Conservation (phyloP, 1,139 yeast genomes). For the Zygosaccharomyces pseudobailii region DNA sequence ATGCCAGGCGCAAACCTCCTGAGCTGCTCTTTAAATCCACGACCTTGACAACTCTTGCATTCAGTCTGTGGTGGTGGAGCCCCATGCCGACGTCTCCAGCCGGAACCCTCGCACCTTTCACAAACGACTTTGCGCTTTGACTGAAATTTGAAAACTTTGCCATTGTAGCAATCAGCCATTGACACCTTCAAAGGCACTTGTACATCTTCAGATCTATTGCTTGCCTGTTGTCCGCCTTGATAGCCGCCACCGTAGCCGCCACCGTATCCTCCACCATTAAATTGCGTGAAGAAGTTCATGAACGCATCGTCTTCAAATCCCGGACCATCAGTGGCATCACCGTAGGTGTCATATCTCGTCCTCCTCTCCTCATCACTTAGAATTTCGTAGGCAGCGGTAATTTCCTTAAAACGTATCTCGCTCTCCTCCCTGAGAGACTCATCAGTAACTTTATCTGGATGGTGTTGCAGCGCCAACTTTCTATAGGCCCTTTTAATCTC, state of each 20-base stretch:
- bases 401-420: conserved; percentile 68
- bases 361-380: conserved; percentile 60
- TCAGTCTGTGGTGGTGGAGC: conserved; percentile 53
- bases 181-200: conserved; percentile 47
- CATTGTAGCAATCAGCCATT: conserved; percentile 68
- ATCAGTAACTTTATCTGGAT: conserved; percentile 77
- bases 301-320: conserved; percentile 63
- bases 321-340: conserved; percentile 41
- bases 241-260: too few relatives aligned
- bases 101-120: conserved; percentile 65
- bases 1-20: conserved; percentile 73
- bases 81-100: conserved; percentile 37
- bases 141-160: conserved; percentile 72
- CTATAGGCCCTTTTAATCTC: conserved; percentile 78
- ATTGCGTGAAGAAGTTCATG: conserved; percentile 52
- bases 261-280: conserved; percentile 13
- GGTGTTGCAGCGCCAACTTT: conserved; percentile 64
- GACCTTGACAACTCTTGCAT: conserved; percentile 71
- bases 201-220: conserved; percentile 41
- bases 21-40: conserved; percentile 58
- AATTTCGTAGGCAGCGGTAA: conserved; percentile 73
- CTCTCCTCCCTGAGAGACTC: conserved; percentile 57
- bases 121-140: conserved; percentile 73
- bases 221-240: conserved; percentile 9
- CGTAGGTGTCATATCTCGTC: conserved; percentile 53